These are phyloP conservation scores for Cryptosporidium tyzzeri DNA, from an alignment of 169 alveolate species.

Conservation along the genomic window DNA sequence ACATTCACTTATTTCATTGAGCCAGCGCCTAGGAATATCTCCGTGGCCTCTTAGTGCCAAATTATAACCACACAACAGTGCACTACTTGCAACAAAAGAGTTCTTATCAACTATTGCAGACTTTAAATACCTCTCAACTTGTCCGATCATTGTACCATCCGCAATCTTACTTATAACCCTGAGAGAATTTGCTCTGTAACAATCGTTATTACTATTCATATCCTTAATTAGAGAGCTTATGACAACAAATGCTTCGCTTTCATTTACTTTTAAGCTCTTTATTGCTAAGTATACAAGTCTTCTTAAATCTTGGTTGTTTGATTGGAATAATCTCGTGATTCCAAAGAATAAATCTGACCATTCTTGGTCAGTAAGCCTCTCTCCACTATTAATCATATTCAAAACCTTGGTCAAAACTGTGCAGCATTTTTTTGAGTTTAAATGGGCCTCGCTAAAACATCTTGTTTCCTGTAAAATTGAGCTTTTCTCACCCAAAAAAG, in stretches of 20 bases:
- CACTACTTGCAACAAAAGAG: constrained; percentile 93
- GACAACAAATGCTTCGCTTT: constrained; percentile 93
- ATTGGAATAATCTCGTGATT: constrained; percentile 94
- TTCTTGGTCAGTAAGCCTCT: constrained; percentile 89
- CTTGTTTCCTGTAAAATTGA: constrained; percentile 90
- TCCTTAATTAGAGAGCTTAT: constrained; percentile 95
- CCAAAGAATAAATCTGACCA: constrained; percentile 93
- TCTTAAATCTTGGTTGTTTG: constrained; percentile 89
- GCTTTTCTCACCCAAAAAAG: constrained; percentile 84
- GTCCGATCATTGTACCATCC: constrained; percentile 93
- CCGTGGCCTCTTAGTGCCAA: constrained; percentile 90
- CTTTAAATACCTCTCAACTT: constrained; percentile 94
- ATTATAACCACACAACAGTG: constrained; percentile 92
- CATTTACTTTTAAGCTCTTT: constrained; percentile 91
- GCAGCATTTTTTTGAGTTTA: constrained; percentile 87
- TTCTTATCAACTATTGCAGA: constrained; percentile 93
- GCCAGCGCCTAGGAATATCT: constrained; percentile 90
- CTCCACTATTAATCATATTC: constrained; percentile 87
- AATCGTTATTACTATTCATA: constrained; percentile 92
- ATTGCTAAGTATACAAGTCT: constrained; percentile 92
- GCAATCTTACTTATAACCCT: constrained; percentile 94
- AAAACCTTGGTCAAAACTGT: constrained; percentile 86
- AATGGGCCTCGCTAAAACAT: constrained; percentile 88
- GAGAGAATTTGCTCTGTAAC: constrained; percentile 95
- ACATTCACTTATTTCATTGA: constrained; percentile 88